Evolutionary conservation across 1,284 basidiomycete species (phyloP), one percentile per base, ranked within the genome.

Genomic region (Leucoagaricus sp.): DNA sequence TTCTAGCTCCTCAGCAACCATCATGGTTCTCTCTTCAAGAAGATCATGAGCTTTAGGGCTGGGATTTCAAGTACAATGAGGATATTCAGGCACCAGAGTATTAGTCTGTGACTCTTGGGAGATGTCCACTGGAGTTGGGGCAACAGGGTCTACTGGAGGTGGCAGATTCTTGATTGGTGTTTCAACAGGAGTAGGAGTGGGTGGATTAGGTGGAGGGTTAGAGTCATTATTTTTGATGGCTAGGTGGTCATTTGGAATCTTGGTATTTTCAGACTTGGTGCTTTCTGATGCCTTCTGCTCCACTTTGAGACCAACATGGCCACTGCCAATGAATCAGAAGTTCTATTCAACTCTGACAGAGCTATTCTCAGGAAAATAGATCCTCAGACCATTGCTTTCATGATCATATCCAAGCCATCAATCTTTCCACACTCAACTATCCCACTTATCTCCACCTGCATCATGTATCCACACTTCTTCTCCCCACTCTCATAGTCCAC

Each of bases 351-450:
- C 60, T 8, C 57, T 66, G 25, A 73, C 58, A 0, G 54, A 60
- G 8, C 53, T 28, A 31, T 51, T 66, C 1, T 66, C 59, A 9
- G 66, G 65, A 67, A 68, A 73, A 47, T 69, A 75, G 1, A 75
- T 52, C 7, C 64, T 54, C 23, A 63, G 56, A 0, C 71, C 69
- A n/a, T 72, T 67, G 33, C 62, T 65, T 13, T 60, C 13, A 0
- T 61, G 58, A 46, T 71, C 67, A 36, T 66, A 59, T 2, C 72
- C 69, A 3, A 73, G n/a, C 67, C 68, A 72, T 6, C 53, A 28
- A 9, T 66, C 72, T 26, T 57, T 34, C 15, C 26, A 28, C 23
- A 29, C 49, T 1, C 31, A 1, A 3, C 15, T 19, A 34, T n/a
- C 55, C 9, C 42, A 21, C 48, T 57, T 57, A 15, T 41, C 19